phyloP scores from a whole-genome alignment of 1,139 yeast species.

The Diutina pseudorugosa region DNA sequence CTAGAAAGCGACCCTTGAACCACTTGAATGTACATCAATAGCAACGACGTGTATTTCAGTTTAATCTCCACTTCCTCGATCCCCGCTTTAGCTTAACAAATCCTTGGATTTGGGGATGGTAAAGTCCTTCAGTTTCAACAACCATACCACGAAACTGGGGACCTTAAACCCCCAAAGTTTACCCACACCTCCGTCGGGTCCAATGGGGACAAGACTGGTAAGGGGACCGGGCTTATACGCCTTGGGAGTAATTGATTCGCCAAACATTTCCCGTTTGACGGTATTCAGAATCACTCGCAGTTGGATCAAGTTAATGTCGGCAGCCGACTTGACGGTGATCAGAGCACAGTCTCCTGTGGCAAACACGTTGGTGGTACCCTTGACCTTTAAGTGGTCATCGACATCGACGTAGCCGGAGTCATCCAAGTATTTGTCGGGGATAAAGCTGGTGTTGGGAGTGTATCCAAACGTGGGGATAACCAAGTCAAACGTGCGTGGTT shows the following conservation, averaged over 20 bases:
- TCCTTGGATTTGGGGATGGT: not conserved
- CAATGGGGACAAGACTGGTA: slow-evolving; percentile 19
- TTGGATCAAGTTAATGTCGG: slow-evolving; percentile 18
- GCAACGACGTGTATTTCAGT: no score
- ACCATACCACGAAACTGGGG: slow-evolving; percentile 20
- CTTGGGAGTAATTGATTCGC: slow-evolving; percentile 2
- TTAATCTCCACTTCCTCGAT: no score
- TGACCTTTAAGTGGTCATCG: slow-evolving; percentile 15
- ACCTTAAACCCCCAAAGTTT: slow-evolving; percentile 15
- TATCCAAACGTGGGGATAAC: slow-evolving; percentile 14
- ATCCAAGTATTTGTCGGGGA: slow-evolving; percentile 11
- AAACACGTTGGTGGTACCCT: slow-evolving; percentile 15
- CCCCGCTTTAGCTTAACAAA: not conserved
- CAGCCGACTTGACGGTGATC: slow-evolving; percentile 13
- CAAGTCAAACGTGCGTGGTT: slow-evolving; percentile 13
- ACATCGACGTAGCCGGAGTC: slow-evolving; percentile 15
- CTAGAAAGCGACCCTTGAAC: no score
- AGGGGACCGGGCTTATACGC: slow-evolving; percentile 8
- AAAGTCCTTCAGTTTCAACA: slow-evolving; percentile 12
- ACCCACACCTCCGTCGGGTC: slow-evolving; percentile 26
- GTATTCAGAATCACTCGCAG: slow-evolving; percentile 9
- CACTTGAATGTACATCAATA: no score
- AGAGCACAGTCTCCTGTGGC: slow-evolving; percentile 23
- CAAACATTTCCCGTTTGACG: not conserved
- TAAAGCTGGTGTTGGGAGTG: slow-evolving; percentile 17